These are phyloP conservation scores for Vaccinium corymbosum DNA, from an alignment of 148 eudicot species.

Conservation along the genomic window DNA sequence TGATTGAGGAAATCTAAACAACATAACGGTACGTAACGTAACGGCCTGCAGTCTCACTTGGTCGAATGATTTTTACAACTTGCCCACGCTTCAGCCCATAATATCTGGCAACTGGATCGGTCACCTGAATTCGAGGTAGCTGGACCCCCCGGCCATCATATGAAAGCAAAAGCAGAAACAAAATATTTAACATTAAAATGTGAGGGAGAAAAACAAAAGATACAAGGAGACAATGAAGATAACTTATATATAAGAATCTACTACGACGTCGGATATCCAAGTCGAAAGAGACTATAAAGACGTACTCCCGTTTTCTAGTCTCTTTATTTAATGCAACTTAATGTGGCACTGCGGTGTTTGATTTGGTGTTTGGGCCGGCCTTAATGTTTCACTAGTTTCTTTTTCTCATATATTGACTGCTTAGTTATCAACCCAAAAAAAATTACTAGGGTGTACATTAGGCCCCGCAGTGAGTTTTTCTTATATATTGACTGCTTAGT, in stretches of 20 bases:
- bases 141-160: slow-evolving; percentile 21
- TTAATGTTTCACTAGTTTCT: background rate
- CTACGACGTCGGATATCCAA: background rate
- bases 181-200: background rate
- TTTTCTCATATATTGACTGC: background rate
- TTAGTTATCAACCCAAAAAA: too few species aligned
- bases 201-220: background rate
- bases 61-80: slow-evolving; percentile 83
- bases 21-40: slow-evolving; percentile 48
- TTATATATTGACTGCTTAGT: background rate
- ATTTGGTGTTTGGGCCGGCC: background rate
- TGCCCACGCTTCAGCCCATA: slow-evolving; percentile 87
- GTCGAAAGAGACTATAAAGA: background rate
- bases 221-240: background rate
- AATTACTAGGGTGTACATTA: too few species aligned
- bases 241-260: background rate
- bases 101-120: slow-evolving; percentile 77
- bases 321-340: background rate
- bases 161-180: background rate
- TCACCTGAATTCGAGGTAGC: slow-evolving; percentile 81
- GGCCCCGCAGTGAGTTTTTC: too few species aligned
- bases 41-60: slow-evolving; percentile 66
- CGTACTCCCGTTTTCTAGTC: background rate
- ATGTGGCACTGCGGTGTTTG: background rate
- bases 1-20: slow-evolving; percentile 24